A percentile compares a stretch with the other conserved stretches of the same genome.
These are phyloP conservation scores for Cinnamomum chago DNA, from an alignment of 164 flowering plant genomes.

Conservation along the genomic window DNA sequence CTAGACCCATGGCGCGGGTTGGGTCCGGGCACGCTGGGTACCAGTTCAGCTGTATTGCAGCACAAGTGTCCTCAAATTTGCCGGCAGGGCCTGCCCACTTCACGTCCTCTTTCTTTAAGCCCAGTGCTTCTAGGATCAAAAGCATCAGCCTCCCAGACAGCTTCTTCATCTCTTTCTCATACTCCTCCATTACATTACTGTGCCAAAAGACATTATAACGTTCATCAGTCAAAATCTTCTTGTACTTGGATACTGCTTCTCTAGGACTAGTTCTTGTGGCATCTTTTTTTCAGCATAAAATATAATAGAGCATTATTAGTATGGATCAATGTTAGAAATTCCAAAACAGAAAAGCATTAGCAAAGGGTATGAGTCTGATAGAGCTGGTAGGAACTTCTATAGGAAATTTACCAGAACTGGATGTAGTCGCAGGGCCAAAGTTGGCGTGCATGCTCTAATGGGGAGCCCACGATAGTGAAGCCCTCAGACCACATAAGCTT, in stretches of 20 bases:
- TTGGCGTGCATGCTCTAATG: constrained; percentile 57
- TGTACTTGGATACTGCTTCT: not conserved
- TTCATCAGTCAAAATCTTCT: not conserved
- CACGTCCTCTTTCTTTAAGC: constrained; percentile 46
- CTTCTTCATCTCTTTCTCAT: constrained; percentile 57
- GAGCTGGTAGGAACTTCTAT: not conserved
- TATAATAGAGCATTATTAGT: not conserved
- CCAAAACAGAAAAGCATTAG: not conserved
- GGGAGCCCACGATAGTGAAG: constrained; percentile 73
- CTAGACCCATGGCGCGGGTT: constrained; percentile 88
- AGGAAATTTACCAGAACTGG: constrained; percentile 50
- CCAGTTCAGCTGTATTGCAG: constrained; percentile 64
- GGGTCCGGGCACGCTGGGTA: constrained; percentile 97
- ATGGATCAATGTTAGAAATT: no score
- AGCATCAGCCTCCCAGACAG: constrained; percentile 54
- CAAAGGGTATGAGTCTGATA: not conserved
- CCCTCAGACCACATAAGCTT: constrained; percentile 91
- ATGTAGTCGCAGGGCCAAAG: constrained; percentile 69
- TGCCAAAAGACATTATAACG: not conserved
- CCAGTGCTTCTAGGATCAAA: constrained; percentile 60
- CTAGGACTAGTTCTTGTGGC: no score
- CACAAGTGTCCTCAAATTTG: constrained; percentile 27
- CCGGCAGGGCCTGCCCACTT: constrained; percentile 54
- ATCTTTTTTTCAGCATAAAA: no score
- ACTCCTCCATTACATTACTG: constrained; percentile 72